These are phyloP conservation scores for Geopyxis carbonaria DNA, from an alignment of 495 filamentous ascomycete genomes.

Conservation along the genomic window DNA sequence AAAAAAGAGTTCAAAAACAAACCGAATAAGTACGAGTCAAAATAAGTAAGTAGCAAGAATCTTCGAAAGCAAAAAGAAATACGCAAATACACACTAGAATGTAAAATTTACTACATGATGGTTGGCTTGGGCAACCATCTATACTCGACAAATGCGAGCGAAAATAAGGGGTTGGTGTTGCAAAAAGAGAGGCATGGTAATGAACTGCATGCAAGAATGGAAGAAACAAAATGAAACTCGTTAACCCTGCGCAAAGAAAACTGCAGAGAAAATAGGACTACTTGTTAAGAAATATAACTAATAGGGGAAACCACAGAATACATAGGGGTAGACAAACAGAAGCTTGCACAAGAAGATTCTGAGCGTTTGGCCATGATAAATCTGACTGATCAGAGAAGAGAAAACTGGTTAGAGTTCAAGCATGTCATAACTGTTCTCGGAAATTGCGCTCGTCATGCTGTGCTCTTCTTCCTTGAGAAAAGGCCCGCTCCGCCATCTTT, in stretches of 20 bases:
- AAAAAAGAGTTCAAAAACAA: neutral
- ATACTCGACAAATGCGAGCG: constrained; percentile 6
- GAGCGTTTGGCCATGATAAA: too few species aligned
- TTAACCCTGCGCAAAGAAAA: too few species aligned
- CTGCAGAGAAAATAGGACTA: too few species aligned
- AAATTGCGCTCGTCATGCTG: neutral
- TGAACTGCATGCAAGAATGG: neutral
- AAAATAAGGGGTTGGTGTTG: neutral
- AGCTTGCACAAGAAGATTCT: too few species aligned
- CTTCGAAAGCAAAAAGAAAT: neutral
- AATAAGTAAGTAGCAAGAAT: constrained; percentile 3
- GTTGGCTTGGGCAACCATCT: too few species aligned
- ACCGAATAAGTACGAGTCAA: neutral
- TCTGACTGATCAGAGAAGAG: too few species aligned
- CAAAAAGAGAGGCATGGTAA: neutral
- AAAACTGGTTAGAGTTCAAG: too few species aligned
- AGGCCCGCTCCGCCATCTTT: constrained; percentile 10
- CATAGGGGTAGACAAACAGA: too few species aligned
- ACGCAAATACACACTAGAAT: constrained; percentile 4
- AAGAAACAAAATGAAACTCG: too few species aligned
- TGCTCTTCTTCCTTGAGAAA: constrained; percentile 11
- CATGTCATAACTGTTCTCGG: neutral
- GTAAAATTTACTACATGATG: too few species aligned
- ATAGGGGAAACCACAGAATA: too few species aligned
- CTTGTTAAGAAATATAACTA: too few species aligned